Evolutionary conservation across 768 basidiomycete species (phyloP).

Genomic region (Albatrellus ellisii): DNA sequence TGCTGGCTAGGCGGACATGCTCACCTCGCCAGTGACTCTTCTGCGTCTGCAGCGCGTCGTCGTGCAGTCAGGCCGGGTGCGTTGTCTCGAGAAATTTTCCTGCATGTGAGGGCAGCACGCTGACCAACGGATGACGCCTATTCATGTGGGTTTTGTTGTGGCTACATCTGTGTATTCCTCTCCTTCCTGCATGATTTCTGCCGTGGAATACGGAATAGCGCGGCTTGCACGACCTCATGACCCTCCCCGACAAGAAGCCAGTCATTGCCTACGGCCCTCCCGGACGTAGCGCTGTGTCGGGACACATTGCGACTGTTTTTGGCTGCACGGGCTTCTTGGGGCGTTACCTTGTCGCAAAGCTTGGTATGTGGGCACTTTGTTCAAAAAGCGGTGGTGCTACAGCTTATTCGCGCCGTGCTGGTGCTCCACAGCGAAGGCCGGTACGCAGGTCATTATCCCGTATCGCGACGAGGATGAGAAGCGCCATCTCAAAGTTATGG

Average conservation of each 20-base stretch:
- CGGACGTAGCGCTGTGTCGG: conserved; percentile 79
- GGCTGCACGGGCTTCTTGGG: conserved; percentile 94
- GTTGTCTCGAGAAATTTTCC: too few relatives aligned
- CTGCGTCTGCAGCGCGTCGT: conserved; percentile 9
- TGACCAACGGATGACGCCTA: background rate
- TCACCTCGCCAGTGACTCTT: conserved; percentile 21
- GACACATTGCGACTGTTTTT: conserved; percentile 93
- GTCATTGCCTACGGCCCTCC: conserved; percentile 66
- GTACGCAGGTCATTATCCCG: conserved; percentile 88
- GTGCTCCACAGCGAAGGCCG: conserved; percentile 54
- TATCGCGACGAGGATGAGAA: conserved; percentile 94
- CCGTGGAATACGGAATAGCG: conserved; percentile 32
- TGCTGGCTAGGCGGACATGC: conserved; percentile 18
- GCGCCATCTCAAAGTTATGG: conserved; percentile 82
- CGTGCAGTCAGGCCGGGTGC: conserved; percentile 5
- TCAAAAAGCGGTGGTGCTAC: background rate
- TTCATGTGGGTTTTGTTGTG: background rate
- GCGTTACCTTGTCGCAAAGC: conserved; percentile 85
- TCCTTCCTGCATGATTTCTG: too few relatives aligned
- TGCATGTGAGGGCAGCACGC: too few relatives aligned
- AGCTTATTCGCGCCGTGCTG: conserved; percentile 6
- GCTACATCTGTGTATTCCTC: too few relatives aligned
- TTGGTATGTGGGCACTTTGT: conserved; percentile 41
- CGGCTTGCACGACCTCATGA: conserved; percentile 59
- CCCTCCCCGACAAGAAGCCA: conserved; percentile 46